phyloP scores from a whole-genome alignment of 2,329 filamentous ascomycete genomes.

The Immersiporthe knoxdaviesiana region DNA sequence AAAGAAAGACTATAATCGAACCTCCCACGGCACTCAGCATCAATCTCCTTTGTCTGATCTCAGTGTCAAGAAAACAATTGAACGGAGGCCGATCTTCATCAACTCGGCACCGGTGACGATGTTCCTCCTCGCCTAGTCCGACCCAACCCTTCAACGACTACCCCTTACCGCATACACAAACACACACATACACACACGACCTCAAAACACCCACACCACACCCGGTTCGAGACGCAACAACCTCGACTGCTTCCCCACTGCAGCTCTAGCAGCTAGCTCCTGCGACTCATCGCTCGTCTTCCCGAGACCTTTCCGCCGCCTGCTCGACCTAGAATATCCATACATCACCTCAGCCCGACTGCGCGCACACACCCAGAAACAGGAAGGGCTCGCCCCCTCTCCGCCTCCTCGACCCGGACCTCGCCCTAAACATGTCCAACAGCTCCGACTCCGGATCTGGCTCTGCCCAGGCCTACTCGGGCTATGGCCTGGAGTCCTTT shows the following conservation, averaged over 20 bases:
- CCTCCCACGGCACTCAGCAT: not conserved
- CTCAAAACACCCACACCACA: not conserved
- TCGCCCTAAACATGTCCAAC: slow-evolving; percentile 29
- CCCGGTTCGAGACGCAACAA: not conserved
- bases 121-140: slow-evolving; percentile 21
- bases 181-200: too few species aligned
- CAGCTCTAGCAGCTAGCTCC: not conserved
- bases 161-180: not conserved
- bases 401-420: slow-evolving; percentile 1
- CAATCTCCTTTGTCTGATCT: slow-evolving; percentile 10
- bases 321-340: slow-evolving; percentile 1
- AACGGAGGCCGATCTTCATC: slow-evolving; percentile 11
- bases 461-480: slow-evolving; percentile 39
- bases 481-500: slow-evolving; percentile 59
- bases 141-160: not conserved
- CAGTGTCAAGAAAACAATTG: not conserved
- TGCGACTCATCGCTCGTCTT: not conserved
- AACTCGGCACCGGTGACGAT: slow-evolving; percentile 12
- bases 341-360: not conserved
- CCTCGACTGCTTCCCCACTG: not conserved
- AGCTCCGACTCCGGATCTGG: slow-evolving; percentile 24
- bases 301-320: not conserved
- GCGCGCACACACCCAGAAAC: not conserved
- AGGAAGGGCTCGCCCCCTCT: slow-evolving; percentile 9
- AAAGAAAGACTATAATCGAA: not conserved